Evolutionary conservation across 2,329 filamentous ascomycete species (phyloP).

Genomic region (Lasiodiplodia sp.): DNA sequence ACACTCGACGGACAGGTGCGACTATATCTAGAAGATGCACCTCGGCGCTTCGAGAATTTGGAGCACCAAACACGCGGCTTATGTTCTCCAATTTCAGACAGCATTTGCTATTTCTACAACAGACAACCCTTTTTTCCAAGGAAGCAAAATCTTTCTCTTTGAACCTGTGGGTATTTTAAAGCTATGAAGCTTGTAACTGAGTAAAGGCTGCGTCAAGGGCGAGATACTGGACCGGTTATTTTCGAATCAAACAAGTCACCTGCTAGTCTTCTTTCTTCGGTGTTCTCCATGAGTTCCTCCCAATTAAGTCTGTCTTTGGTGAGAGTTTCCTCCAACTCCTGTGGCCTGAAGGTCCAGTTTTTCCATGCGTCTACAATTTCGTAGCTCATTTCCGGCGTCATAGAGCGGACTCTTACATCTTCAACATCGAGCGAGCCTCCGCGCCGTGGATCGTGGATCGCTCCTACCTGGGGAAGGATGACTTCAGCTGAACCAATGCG

Average conservation of each 20-base stretch:
- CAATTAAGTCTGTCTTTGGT: not conserved
- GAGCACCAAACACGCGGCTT: not conserved
- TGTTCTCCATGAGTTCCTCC: not conserved
- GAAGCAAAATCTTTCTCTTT: too few species aligned
- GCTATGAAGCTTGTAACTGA: too few species aligned
- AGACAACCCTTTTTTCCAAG: too few species aligned
- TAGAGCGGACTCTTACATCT: constrained; percentile 40
- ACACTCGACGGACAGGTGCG: not conserved
- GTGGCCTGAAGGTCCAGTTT: constrained; percentile 45
- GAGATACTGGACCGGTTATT: too few species aligned
- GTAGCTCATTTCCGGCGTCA: constrained; percentile 45
- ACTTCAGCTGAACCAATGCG: constrained; percentile 4
- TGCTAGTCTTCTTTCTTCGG: not conserved
- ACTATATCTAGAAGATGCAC: not conserved
- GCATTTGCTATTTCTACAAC: not conserved
- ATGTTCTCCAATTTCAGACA: not conserved
- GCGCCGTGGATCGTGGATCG: constrained; percentile 40
- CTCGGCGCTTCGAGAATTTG: not conserved
- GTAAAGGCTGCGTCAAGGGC: too few species aligned
- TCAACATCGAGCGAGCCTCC: constrained; percentile 44
- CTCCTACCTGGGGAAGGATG: constrained; percentile 34
- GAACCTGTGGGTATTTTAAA: too few species aligned
- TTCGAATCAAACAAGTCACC: too few species aligned
- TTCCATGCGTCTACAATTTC: constrained; percentile 42
- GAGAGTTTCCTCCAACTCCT: constrained; percentile 32